phyloP scores from a whole-genome alignment of 768 basidiomycete species.

The Podaxis sp. region DNA sequence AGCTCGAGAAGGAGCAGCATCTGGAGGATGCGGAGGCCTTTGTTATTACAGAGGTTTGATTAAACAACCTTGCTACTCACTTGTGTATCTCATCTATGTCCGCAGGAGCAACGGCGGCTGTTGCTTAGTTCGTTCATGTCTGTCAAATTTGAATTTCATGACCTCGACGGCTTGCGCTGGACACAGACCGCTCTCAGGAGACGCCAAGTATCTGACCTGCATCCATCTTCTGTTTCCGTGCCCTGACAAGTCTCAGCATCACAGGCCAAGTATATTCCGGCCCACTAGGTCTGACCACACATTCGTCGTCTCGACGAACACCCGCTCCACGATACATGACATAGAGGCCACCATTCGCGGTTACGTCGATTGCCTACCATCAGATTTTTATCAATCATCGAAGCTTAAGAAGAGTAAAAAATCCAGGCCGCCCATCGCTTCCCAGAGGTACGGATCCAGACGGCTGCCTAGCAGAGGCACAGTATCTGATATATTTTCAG shows the following conservation, averaged over 20 bases:
- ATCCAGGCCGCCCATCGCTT: not conserved
- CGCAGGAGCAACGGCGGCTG: constrained; percentile 40
- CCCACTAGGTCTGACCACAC: not conserved
- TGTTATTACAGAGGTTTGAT: constrained; percentile 54
- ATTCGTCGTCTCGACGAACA: not conserved
- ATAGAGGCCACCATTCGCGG: constrained; percentile 4
- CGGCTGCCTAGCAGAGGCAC: not conserved
- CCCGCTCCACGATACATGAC: not conserved
- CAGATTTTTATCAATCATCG: not conserved
- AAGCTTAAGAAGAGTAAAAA: not conserved
- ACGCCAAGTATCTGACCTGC: constrained; percentile 22
- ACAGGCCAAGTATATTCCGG: not conserved
- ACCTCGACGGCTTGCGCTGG: constrained; percentile 61
- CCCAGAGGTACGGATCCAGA: not conserved
- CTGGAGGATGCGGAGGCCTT: constrained; percentile 56
- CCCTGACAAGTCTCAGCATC: not conserved
- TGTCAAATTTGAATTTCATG: constrained; percentile 62
- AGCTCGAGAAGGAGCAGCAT: constrained; percentile 53
- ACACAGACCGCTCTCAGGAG: constrained; percentile 33
- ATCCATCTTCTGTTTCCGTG: not conserved
- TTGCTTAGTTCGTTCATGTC: constrained; percentile 46
- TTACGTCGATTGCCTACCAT: not conserved
- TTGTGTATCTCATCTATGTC: constrained; percentile 5
- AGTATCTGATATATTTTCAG: not conserved
- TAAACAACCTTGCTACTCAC: not conserved